Percentiles rank a stretch among this genome's conserved stretches.
Evolutionary conservation across 2,329 filamentous ascomycete species (phyloP).

Genomic region (Podosphaera aphanis): DNA sequence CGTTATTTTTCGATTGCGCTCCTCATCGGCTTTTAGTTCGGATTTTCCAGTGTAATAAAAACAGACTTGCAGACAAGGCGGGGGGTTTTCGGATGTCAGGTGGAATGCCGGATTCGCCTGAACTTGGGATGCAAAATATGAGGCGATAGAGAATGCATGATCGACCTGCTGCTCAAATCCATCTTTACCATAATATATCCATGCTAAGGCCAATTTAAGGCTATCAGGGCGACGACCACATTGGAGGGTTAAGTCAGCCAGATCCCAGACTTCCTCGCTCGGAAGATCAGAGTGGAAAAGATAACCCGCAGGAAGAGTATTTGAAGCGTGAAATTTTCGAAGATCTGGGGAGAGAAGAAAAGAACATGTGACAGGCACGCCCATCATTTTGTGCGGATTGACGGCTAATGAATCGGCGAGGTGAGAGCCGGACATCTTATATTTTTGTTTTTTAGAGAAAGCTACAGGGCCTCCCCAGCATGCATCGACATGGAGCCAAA

Average conservation of each 20-base stretch:
- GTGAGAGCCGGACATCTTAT: conserved; percentile 45
- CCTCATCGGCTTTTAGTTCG: conserved; percentile 19
- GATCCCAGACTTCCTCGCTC: conserved; percentile 47
- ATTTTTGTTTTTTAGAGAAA: conserved; percentile 42
- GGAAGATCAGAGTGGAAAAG: conserved; percentile 43
- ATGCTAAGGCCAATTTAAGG: conserved; percentile 68
- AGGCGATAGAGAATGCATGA: conserved; percentile 46
- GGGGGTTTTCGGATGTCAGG: conserved; percentile 51
- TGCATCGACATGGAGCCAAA: conserved; percentile 89
- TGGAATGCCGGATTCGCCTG: conserved; percentile 33
- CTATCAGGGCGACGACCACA: conserved; percentile 72
- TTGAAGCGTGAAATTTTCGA: conserved; percentile 54
- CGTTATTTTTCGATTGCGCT: conserved; percentile 30
- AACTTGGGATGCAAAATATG: conserved; percentile 40
- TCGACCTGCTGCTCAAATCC: conserved; percentile 53
- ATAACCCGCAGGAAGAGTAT: conserved; percentile 72
- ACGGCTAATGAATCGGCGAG: conserved; percentile 64
- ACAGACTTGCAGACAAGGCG: conserved; percentile 81
- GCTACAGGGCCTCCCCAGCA: conserved; percentile 73
- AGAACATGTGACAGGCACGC: conserved; percentile 70
- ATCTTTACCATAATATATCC: conserved; percentile 64
- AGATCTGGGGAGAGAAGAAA: conserved; percentile 67
- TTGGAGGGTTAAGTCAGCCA: conserved; percentile 81
- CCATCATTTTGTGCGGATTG: conserved; percentile 96
- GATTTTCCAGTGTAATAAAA: conserved; percentile 59